Percentiles rank a stretch among this genome's conserved stretches.
Conservation (phyloP, 768 basidiomycete species). For the Cytidiella melzeri region DNA sequence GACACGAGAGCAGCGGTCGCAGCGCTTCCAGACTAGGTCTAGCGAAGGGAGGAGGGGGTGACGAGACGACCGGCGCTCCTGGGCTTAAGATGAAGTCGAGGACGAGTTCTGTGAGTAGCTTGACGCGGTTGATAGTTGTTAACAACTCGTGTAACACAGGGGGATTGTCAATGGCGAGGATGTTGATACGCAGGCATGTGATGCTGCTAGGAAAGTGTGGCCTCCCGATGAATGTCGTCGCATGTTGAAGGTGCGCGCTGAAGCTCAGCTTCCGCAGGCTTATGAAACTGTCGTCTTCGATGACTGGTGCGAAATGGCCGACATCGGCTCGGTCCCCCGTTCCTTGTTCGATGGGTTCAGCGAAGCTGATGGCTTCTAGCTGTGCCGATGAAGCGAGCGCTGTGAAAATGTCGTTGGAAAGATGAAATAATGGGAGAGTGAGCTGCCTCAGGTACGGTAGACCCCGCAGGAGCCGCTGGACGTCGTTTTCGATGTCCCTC, state of each 20-base stretch:
- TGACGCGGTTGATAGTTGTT: conserved; percentile 36
- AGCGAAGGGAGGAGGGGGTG: conserved; percentile 15
- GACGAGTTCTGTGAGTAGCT: conserved; percentile 37
- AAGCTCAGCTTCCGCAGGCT: conserved; percentile 44
- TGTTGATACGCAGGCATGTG: conserved; percentile 44
- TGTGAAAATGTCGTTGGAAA: conserved; percentile 41
- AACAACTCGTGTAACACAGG: conserved; percentile 38
- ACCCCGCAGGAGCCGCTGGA: conserved; percentile 32
- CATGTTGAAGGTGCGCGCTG: conserved; percentile 31
- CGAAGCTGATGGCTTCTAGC: conserved; percentile 42
- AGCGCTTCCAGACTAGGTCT: conserved; percentile 32
- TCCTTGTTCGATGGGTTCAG: conserved; percentile 39
- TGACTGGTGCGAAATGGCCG: conserved; percentile 33
- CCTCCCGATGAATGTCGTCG: conserved; percentile 38
- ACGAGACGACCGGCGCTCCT: conserved; percentile 9
- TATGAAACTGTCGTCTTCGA: conserved; percentile 44
- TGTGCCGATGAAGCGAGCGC: conserved; percentile 37
- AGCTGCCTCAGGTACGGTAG: conserved; percentile 40
- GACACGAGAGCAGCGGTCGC: conserved; percentile 29
- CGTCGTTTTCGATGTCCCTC: conserved; percentile 32
- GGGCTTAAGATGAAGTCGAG: conserved; percentile 28
- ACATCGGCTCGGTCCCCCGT: conserved; percentile 41
- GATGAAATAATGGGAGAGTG: conserved; percentile 44
- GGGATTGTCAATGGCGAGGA: conserved; percentile 38
- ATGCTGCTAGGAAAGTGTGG: conserved; percentile 29